These are phyloP conservation scores for Cyclospora cayetanensis DNA, from an alignment of 169 alveolate genomes.

Conservation along the genomic window DNA sequence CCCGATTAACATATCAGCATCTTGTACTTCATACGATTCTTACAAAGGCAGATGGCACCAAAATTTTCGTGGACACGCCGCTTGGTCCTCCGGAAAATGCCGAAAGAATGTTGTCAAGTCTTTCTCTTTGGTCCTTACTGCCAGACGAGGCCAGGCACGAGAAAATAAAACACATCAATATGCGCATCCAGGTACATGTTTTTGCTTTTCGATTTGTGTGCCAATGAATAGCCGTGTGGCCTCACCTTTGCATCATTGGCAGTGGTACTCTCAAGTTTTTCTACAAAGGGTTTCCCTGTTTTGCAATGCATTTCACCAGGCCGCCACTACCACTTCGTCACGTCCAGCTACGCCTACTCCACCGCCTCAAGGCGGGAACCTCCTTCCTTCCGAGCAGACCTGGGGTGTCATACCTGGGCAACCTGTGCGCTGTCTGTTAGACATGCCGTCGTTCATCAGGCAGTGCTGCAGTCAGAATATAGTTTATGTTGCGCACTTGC, in stretches of 20 bases:
- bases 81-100: conserved; percentile 38
- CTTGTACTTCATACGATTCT: not conserved
- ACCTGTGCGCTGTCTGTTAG: conserved; percentile 15
- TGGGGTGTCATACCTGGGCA: conserved; percentile 39
- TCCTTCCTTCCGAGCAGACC: conserved; percentile 22
- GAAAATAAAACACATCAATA: conserved; percentile 19
- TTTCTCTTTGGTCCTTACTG: conserved; percentile 6
- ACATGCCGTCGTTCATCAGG: not conserved
- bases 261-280: too few species aligned
- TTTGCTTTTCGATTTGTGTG: too few species aligned
- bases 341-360: too few species aligned
- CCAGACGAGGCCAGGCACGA: conserved; percentile 44
- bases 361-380: not conserved
- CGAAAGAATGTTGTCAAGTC: not conserved
- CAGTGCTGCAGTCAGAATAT: too few species aligned
- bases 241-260: too few species aligned
- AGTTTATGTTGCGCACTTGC: too few species aligned
- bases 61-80: conserved; percentile 26
- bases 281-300: too few species aligned
- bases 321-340: too few species aligned
- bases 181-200: conserved; percentile 29
- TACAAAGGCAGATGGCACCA: conserved; percentile 6
- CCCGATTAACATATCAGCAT: conserved; percentile 15
- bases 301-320: too few species aligned
- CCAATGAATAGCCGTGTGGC: too few species aligned